Base-by-base conservation (phyloP, 805 yeast species). In the Wickerhamiella brachini region DNA sequence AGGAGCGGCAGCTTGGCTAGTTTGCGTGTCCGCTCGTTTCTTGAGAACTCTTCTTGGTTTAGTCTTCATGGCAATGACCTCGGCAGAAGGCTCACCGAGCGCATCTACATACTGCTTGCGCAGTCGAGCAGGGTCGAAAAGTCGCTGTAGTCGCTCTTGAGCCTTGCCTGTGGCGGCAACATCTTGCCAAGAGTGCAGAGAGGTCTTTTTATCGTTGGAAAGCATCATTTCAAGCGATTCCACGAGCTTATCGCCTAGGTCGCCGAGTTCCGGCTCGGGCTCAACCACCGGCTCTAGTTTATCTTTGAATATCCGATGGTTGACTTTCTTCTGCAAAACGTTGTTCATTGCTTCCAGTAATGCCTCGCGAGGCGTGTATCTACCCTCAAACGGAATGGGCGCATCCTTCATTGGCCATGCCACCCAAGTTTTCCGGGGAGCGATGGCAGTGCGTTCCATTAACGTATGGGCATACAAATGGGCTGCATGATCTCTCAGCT, bases 271-370 rank as follows among this genome's bases (percentile, higher is more conserved):
- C n/a, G 62, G 62, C 41, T 49, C 54, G 1, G 54, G 55, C 22
- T 56, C 59, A 10, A 52, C 37, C 1, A 50, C 46, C 37, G 61
- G 56, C 52, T 57, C 56, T 18, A 56, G 47, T 17, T 47, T 44
- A 2, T 54, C 56, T 13, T 18, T 12, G 43, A 53, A 57, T 43
- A 64, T 56, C 12, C 59, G 51, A 5, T 48, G 20, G 53, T 64
- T 44, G 4, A 64, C 56, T 1, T 20, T 39, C 7, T 54, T 39
- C 37, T 61, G 62, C 39, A 59, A 56, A 1, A 45, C 52, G 6
- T 56, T 57, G 38, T 60, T 53, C 17, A 59, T 43, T 8, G 65
- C 68, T 6, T 50, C 43, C 10, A 46, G 9, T 9, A 37, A 17
- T 4, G 20, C 20, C 41, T 15, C 18, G 5, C 41, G 41, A 37